These are phyloP conservation scores for Mucor indicus DNA, from an alignment of 371 early-diverging fungal species.

Conservation along the genomic window DNA sequence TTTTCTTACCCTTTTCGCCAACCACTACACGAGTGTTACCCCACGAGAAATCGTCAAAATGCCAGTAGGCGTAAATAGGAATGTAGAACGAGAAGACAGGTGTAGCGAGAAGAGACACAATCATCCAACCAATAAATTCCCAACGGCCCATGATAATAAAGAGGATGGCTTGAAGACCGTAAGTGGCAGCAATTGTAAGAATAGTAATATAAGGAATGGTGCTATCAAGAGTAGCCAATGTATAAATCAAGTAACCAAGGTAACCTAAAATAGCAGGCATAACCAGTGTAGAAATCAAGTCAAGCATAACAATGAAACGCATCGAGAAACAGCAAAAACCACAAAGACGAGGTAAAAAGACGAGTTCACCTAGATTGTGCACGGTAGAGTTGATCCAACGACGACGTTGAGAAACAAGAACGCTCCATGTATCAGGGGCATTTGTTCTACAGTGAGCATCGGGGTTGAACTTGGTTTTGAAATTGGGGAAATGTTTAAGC, in stretches of 20 bases:
- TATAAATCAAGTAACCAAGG: constrained; percentile 85
- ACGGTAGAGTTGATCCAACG: constrained; percentile 99
- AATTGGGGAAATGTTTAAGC: constrained; percentile 96
- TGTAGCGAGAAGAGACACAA: constrained; percentile 83
- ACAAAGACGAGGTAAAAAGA: constrained; percentile 85
- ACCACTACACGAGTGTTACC: constrained; percentile 92
- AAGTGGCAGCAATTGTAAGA: constrained; percentile 72
- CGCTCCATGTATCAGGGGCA: constrained; percentile 93
- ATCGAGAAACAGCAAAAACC: constrained; percentile 99
- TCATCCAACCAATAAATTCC: constrained; percentile 95
- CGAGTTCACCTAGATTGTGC: constrained; percentile 93
- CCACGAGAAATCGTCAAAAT: constrained; percentile 98
- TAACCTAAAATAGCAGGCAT: constrained; percentile 92
- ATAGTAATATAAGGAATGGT: constrained; percentile 74
- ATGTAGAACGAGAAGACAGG: constrained; percentile 81
- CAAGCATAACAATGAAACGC: constrained; percentile 95
- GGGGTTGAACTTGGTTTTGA: constrained; percentile 93
- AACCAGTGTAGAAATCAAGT: constrained; percentile 89
- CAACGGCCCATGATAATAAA: constrained; percentile 83
- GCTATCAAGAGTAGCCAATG: constrained; percentile 90
- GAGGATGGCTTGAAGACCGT: constrained; percentile 82
- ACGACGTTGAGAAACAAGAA: constrained; percentile 95
- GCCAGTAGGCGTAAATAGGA: constrained; percentile 91
- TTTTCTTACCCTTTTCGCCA: constrained; percentile 75
- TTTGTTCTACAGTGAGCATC: constrained; percentile 94